Percentiles rank a stretch among this genome's conserved stretches.
Evolutionary conservation across 2,329 filamentous ascomycete species (phyloP).

Genomic region (Cephalotrichum gorgonifer): DNA sequence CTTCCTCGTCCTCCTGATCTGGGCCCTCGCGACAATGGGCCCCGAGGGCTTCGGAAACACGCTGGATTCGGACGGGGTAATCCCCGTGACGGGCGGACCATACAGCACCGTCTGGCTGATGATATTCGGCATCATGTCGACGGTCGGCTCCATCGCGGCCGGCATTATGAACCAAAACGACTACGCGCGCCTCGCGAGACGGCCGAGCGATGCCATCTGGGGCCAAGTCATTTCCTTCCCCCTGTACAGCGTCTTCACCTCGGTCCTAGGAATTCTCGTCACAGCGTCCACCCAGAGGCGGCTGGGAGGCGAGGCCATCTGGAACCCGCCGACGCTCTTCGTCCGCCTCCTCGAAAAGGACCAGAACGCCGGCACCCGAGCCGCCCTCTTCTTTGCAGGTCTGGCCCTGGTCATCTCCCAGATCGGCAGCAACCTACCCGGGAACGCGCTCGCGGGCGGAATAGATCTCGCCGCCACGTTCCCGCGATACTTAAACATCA

Average conservation of each 20-base stretch:
- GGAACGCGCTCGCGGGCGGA: conserved; percentile 38
- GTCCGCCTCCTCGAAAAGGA: not conserved
- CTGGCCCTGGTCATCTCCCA: not conserved
- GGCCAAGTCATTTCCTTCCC: conserved; percentile 26
- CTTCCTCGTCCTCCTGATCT: not conserved
- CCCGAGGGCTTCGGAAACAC: not conserved
- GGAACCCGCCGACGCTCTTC: conserved; percentile 23
- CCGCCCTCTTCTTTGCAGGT: not conserved
- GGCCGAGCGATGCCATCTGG: conserved; percentile 27
- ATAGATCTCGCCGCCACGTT: conserved; percentile 44
- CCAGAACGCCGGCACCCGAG: not conserved
- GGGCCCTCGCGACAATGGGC: not conserved
- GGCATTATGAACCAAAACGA: conserved; percentile 34
- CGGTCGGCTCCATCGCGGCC: conserved; percentile 31
- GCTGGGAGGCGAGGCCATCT: conserved; percentile 24
- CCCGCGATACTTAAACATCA: conserved; percentile 44
- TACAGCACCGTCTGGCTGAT: too few species aligned
- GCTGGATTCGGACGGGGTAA: too few species aligned
- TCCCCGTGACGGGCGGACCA: too few species aligned
- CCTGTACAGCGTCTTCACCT: conserved; percentile 25
- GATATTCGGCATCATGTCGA: conserved; percentile 26
- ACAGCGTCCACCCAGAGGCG: conserved; percentile 14
- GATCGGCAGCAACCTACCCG: conserved; percentile 13
- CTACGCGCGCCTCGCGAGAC: conserved; percentile 29
- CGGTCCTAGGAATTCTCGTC: conserved; percentile 26